A percentile compares a stretch with the other conserved stretches of the same genome.
Conservation (phyloP, 371 early-diverging fungal genomes). For the Mortierella polycephala region DNA sequence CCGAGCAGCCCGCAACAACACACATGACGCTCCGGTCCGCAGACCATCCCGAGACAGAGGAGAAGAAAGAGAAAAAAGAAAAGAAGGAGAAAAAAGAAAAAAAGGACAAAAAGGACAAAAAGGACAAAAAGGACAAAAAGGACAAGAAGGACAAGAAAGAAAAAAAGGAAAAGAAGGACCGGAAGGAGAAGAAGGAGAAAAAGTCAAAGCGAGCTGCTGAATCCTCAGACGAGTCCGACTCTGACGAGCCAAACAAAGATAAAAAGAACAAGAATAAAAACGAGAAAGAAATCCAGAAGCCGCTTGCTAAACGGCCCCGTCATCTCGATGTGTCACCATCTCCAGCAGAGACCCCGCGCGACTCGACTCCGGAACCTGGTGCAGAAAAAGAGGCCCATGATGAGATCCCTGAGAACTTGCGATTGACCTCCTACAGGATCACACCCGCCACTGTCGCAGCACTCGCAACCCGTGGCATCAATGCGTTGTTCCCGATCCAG, state of each 20-base stretch:
- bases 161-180: slow-evolving; percentile 55
- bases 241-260: slow-evolving; percentile 36
- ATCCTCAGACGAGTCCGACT: slow-evolving; percentile 34
- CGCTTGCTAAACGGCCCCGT: slow-evolving; percentile 41
- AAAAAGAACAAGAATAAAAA: slow-evolving; percentile 46
- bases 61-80: slow-evolving; percentile 50
- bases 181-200: slow-evolving; percentile 56
- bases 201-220: slow-evolving; percentile 32
- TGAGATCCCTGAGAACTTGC: slow-evolving; percentile 74
- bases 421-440: slow-evolving; percentile 71
- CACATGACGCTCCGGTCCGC: slow-evolving; percentile 39
- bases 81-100: slow-evolving; percentile 54
- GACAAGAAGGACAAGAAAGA: slow-evolving; percentile 57
- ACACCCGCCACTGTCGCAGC: slow-evolving; percentile 46
- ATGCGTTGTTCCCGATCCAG: slow-evolving; percentile 92
- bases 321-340: slow-evolving; percentile 47
- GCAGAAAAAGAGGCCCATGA: slow-evolving; percentile 50
- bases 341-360: slow-evolving; percentile 20
- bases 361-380: slow-evolving; percentile 49
- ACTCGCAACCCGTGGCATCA: slow-evolving; percentile 70
- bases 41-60: slow-evolving; percentile 22
- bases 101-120: slow-evolving; percentile 57
- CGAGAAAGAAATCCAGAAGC: slow-evolving; percentile 33
- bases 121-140: slow-evolving; percentile 50
- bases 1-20: slow-evolving; percentile 13